phyloP scores from a whole-genome alignment of 2,329 filamentous ascomycete species.

The Cladosporium sp. region DNA sequence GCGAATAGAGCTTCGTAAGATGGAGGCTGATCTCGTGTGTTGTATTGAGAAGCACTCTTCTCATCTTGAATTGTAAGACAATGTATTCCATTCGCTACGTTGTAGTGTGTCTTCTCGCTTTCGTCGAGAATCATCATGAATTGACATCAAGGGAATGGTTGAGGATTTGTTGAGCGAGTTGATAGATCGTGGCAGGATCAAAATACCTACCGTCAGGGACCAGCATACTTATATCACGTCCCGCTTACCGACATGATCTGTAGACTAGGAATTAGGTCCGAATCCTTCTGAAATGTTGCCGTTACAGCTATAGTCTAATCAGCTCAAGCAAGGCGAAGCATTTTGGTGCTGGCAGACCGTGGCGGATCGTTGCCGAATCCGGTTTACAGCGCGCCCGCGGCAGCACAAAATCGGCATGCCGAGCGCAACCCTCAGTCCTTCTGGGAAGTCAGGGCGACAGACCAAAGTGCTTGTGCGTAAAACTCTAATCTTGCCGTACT shows the following conservation, averaged over 20 bases:
- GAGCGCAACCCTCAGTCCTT: background rate
- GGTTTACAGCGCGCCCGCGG: background rate
- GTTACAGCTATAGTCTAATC: background rate
- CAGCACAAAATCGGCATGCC: background rate
- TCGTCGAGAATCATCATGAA: background rate
- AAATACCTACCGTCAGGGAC: background rate
- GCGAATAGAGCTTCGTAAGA: background rate
- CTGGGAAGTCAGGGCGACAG: background rate
- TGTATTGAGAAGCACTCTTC: background rate
- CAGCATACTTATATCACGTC: background rate
- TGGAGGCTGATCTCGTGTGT: background rate
- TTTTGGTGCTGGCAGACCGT: background rate
- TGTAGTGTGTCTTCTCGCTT: background rate
- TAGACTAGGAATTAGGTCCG: background rate
- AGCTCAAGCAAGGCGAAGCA: slow-evolving; percentile 1
- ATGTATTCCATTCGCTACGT: background rate
- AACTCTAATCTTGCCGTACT: background rate
- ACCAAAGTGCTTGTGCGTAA: background rate
- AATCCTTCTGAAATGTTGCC: background rate
- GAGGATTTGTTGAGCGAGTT: background rate
- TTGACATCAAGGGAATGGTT: background rate
- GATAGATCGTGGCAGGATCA: background rate
- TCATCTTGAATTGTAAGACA: background rate
- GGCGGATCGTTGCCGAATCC: background rate
- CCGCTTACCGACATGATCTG: background rate